Conservation (phyloP, 352 stramenopile species). For the Globisporangium paroecandrum region DNA sequence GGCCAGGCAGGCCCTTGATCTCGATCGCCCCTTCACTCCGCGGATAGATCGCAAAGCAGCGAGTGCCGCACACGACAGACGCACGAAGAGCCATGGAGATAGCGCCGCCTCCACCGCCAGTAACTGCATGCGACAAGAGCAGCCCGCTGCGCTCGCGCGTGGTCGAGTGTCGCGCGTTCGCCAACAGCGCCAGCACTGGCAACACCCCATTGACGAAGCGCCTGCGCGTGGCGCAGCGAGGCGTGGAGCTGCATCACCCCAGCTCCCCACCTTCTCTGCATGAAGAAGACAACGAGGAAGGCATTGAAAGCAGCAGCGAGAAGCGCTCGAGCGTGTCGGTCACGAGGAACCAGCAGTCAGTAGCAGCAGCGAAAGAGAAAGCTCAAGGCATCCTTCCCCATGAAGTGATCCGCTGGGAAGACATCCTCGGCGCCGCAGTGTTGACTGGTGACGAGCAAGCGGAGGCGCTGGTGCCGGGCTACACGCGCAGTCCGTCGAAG, state of each 20-base stretch:
- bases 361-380: background rate
- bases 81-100: background rate
- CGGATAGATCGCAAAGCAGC: constrained; percentile 2
- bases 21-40: background rate
- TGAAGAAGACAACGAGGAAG: background rate
- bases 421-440: constrained; percentile 40
- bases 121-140: constrained; percentile 1
- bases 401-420: constrained; percentile 43
- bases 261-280: background rate
- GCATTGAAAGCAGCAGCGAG: background rate
- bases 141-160: background rate
- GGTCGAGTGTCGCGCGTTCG: constrained; percentile 11
- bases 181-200: background rate
- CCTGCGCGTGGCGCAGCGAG: constrained; percentile 7
- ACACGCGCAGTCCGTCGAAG: constrained; percentile 11
- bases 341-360: background rate
- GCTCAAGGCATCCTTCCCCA: background rate
- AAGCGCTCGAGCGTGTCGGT: background rate
- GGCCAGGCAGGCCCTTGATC: too few relatives aligned
- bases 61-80: background rate
- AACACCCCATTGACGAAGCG: background rate
- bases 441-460: constrained; percentile 16
- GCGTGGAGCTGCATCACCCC: constrained; percentile 8
- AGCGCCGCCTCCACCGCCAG: background rate
- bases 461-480: constrained; percentile 20